These are phyloP conservation scores for Neovahlkampfia damariscottae DNA, from an alignment of 78 protist genomes.

Conservation along the genomic window DNA sequence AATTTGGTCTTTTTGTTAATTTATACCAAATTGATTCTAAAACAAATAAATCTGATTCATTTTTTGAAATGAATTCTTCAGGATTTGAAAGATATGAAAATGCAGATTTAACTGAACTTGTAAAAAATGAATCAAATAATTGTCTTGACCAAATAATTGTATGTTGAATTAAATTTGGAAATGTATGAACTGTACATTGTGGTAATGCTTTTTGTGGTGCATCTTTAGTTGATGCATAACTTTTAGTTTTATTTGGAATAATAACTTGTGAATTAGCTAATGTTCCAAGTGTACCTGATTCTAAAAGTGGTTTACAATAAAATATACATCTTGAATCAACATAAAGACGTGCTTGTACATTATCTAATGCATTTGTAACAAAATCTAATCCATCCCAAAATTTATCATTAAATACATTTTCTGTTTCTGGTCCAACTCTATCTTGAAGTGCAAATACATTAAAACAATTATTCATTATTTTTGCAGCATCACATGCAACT, in stretches of 20 bases:
- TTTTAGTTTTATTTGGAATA: constrained; percentile 34
- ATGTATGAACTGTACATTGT: constrained; percentile 41
- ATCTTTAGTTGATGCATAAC: constrained; percentile 26
- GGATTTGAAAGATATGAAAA: background rate
- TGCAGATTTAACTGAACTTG: background rate
- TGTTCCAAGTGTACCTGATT: constrained; percentile 54
- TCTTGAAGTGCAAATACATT: background rate
- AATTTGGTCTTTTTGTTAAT: background rate
- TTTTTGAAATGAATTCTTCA: background rate
- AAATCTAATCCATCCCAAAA: constrained; percentile 19
- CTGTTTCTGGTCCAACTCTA: constrained; percentile 31
- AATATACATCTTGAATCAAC: constrained; percentile 20
- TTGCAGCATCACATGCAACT: constrained; percentile 13
- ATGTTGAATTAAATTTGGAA: constrained; percentile 46
- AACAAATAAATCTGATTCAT: background rate
- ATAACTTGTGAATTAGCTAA: constrained; percentile 1
- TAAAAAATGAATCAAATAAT: constrained; percentile 18
- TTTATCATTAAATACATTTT: background rate
- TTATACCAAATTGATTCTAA: background rate
- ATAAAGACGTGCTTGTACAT: constrained; percentile 37
- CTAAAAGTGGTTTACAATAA: constrained; percentile 22
- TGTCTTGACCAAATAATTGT: constrained; percentile 28
- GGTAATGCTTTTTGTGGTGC: constrained; percentile 28
- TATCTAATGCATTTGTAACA: constrained; percentile 44
- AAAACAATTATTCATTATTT: constrained; percentile 14